These are phyloP conservation scores for Reutealis trisperma DNA, from an alignment of 345 rosid genomes.

Conservation along the genomic window DNA sequence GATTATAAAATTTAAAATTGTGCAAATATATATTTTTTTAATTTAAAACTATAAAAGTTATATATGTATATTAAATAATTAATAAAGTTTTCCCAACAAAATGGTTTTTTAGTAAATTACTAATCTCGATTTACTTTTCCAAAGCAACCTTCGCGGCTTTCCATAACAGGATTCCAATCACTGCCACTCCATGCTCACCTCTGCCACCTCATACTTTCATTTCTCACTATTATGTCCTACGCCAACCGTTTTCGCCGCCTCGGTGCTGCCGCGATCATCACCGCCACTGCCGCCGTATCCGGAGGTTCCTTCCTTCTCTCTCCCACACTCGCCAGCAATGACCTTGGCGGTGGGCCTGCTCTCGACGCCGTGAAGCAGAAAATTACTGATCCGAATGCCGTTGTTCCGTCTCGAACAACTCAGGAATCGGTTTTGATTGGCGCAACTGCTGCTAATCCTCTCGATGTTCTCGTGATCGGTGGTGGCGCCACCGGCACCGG, in stretches of 20 bases:
- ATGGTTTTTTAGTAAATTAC: slow-evolving; percentile 16
- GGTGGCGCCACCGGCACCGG: slow-evolving; percentile 99
- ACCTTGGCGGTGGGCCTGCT: slow-evolving; percentile 43
- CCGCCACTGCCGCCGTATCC: slow-evolving; percentile 40
- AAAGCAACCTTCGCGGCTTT: slow-evolving; percentile 22
- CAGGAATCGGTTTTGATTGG: slow-evolving; percentile 66
- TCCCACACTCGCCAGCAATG: slow-evolving; percentile 52
- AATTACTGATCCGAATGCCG: slow-evolving; percentile 52
- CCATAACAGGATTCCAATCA: slow-evolving; percentile 12
- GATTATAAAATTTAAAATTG: too few species aligned
- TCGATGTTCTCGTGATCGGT: slow-evolving; percentile 87
- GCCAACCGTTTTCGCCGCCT: slow-evolving; percentile 65
- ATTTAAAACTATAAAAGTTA: too few species aligned
- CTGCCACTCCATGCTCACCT: neutral
- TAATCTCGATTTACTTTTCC: slow-evolving; percentile 26
- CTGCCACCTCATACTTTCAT: slow-evolving; percentile 14
- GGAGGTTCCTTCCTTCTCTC: slow-evolving; percentile 36
- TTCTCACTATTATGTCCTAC: slow-evolving; percentile 43
- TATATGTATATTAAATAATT: neutral
- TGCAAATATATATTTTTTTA: too few species aligned
- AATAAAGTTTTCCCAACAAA: neutral
- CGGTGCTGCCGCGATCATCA: slow-evolving; percentile 19
- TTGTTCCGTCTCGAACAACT: slow-evolving; percentile 66
- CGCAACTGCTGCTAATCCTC: slow-evolving; percentile 56
- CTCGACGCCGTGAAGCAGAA: slow-evolving; percentile 47